Evolutionary conservation across 176 grass and related monocot species (phyloP), one percentile per base, ranked within the genome.

Genomic region (maize (Zea mays)): DNA sequence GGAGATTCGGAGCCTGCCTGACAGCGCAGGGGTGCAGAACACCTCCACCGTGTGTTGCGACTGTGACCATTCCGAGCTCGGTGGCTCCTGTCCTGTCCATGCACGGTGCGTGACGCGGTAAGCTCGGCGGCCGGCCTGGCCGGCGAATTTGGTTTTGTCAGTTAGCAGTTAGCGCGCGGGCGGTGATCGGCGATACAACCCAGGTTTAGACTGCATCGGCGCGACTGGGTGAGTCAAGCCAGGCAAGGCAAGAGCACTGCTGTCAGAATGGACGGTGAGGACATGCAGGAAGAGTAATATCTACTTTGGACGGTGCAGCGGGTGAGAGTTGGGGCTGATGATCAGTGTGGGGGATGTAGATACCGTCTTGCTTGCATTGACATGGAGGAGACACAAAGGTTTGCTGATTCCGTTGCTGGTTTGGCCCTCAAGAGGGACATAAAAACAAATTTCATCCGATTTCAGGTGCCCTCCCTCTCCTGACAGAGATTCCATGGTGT

Each of bases 361-460:
- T 79, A 65, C 63, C 74, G 15, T 6, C 76, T 97, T 43, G 85
- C 84, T 39, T 78, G 39, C 72, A 82, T 97, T 57, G 65, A 77
- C 14, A 62, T 61, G 46, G 46, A 71, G 60, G 89, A 88, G 52
- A 97, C 86, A 0, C 69, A 67, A 17, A 83, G 57, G 67, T 97
- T 97, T 65, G 89, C 89, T 20, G 84, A 88, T 62, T 91, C 86
- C 79, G 91, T 97, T 48, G 89, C 91, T 13, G 71, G 50, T 80
- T 82, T 93, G 78, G 91, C 94, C 11, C 81, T 93, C 67, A 84
- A 90, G 79, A 91, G 94, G 83, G 94, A 97, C 13, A 83, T 71
- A 62, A 91, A 85, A 58, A 61, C 73, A 76, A 97, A 97, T 88
- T 91, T 97, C 89, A 85, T 78, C 76, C 81, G 67, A 2, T 97